Evolutionary conservation across 1,284 basidiomycete genomes (phyloP).

Genomic region (Sporisorium scitamineum): DNA sequence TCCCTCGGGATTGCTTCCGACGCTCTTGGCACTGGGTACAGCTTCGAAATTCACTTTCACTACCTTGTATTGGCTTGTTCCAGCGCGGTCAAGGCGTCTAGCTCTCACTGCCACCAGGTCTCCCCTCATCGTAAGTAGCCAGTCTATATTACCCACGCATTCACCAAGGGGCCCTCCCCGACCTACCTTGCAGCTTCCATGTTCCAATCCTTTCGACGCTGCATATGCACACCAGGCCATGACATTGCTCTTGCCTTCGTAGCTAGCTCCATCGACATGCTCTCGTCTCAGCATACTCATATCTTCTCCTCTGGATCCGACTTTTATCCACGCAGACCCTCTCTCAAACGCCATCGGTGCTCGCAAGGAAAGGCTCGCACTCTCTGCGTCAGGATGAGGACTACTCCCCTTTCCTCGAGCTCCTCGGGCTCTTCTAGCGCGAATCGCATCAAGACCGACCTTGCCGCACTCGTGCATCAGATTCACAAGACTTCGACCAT

Average conservation of each 20-base stretch:
- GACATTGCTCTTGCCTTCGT: neutral
- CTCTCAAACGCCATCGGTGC: slow-evolving; percentile 27
- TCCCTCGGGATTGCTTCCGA: neutral
- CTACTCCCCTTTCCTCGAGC: neutral
- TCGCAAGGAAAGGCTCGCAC: slow-evolving; percentile 20
- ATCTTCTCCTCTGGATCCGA: slow-evolving; percentile 9
- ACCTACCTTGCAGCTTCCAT: neutral
- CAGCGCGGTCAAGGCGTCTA: neutral
- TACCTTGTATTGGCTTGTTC: too few relatives aligned
- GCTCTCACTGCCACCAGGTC: neutral
- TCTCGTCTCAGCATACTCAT: slow-evolving; percentile 34
- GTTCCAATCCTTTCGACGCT: neutral
- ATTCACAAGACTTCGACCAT: slow-evolving; percentile 43
- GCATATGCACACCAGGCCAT: neutral
- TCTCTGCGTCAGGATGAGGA: slow-evolving; percentile 35
- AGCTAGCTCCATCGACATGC: slow-evolving; percentile 14
- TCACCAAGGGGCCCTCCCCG: too few relatives aligned
- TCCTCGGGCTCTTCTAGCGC: slow-evolving; percentile 14
- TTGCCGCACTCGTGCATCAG: slow-evolving; percentile 24
- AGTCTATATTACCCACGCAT: neutral
- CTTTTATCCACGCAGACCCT: slow-evolving; percentile 15
- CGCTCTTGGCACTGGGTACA: slow-evolving; percentile 4
- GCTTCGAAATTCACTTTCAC: neutral
- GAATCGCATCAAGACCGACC: slow-evolving; percentile 25
- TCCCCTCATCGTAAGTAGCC: slow-evolving; percentile 1